These are phyloP conservation scores for Anethum foeniculum DNA, from an alignment of 140 eudicot genomes.

Conservation along the genomic window DNA sequence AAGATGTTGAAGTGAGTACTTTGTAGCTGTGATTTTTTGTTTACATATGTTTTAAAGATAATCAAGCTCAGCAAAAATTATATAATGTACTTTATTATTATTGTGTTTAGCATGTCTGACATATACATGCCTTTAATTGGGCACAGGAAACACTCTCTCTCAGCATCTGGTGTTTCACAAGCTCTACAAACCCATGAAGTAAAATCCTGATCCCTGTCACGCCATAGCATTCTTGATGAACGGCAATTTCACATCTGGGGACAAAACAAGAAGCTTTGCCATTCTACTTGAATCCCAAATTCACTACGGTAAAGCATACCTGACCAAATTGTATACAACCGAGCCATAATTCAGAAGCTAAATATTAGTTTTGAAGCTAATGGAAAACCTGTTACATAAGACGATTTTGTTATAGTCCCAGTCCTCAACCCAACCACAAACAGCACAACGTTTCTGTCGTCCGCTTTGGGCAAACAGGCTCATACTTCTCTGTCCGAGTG, in stretches of 20 bases:
- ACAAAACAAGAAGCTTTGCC: not conserved
- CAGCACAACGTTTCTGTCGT: conserved; percentile 80
- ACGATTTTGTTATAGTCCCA: conserved; percentile 80
- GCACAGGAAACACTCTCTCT: conserved; percentile 85
- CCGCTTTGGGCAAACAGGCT: conserved; percentile 74
- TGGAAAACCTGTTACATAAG: conserved; percentile 67
- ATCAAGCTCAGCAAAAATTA: no score
- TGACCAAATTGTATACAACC: not conserved
- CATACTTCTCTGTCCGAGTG: conserved; percentile 45
- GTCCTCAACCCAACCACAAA: conserved; percentile 92
- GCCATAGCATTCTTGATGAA: conserved; percentile 96
- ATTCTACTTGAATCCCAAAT: not conserved
- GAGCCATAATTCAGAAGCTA: not conserved
- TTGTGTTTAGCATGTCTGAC: not conserved
- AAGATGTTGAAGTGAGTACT: no score
- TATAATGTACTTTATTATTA: no score
- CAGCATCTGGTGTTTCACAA: conserved; percentile 70
- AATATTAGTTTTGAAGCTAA: conserved; percentile 7
- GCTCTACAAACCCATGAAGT: conserved; percentile 95
- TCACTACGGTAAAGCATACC: not conserved
- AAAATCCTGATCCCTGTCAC: conserved; percentile 51
- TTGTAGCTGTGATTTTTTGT: no score
- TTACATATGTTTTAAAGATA: no score
- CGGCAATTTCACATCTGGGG: conserved; percentile 81
- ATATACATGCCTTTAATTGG: conserved; percentile 69